Base-by-base conservation (phyloP, 805 yeast species). In the Scheffersomyces ergatensis region DNA sequence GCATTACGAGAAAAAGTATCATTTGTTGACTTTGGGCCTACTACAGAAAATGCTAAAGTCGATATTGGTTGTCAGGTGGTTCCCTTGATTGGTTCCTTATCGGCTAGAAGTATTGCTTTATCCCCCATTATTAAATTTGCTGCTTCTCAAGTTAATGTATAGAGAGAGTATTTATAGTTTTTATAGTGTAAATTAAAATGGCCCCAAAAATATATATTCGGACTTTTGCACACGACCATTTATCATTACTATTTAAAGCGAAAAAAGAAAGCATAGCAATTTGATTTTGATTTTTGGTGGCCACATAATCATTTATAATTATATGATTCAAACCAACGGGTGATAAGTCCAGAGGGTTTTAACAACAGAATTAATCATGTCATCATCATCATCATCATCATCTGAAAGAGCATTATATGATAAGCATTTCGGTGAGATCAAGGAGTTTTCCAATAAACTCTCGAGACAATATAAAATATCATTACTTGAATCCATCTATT, bases 21-120 rank as follows among this genome's bases (percentile, higher is more conserved):
- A 24, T 70, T 70, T 48, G 72, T 70, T 16, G 75, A 70, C 48
- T 70, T 70, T 47, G 76, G 75, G 3, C 76, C 75, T 3, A 70
- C 76, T 8, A 70, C 76, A 2, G 63, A 68, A 7, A 65, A 64
- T 43, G 69, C 75, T 12, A 70, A 70, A 48, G 51, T 60, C 41
- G 70, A 66, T 30, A 68, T 70, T 39, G 75, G 74, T 2, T 52
- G 68, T 34, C 49, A 50, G 31, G 57, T 60, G 26, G 64, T 70
- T 11, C 65, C 67, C 4, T 51, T 70, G 12, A 53, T 55, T 33
- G 76, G 74, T 5, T 70, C 69, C 1, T 51, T 68, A 24, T 54
- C 56, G 35, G 59, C 70, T 44, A 62, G 39, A 23, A 57, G 35
- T 44, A 55, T 37, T 43, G 31, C 38, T 3, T 34, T 51, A 16